These are phyloP conservation scores for Trichosporon inkin DNA, from an alignment of 1,284 basidiomycete species.

Conservation along the genomic window DNA sequence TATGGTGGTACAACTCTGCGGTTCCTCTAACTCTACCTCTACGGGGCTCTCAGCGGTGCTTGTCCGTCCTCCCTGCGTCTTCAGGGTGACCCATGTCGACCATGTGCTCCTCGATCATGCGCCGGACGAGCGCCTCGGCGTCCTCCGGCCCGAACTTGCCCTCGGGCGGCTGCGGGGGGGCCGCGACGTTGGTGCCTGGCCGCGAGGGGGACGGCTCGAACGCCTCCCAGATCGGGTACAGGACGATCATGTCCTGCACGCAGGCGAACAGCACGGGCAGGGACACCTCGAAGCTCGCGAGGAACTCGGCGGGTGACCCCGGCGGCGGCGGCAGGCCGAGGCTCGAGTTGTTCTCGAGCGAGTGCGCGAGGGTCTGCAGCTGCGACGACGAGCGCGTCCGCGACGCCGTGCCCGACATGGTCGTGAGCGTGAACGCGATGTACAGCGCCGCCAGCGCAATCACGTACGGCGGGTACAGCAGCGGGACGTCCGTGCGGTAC, in stretches of 20 bases:
- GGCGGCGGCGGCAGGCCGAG: conserved; percentile 39
- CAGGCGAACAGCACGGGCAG: conserved; percentile 77
- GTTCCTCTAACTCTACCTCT: not conserved
- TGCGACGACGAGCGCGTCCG: conserved; percentile 50
- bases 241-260: conserved; percentile 80
- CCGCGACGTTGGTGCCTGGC: conserved; percentile 4
- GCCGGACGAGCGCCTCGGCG: conserved; percentile 54
- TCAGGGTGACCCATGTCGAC: conserved; percentile 60
- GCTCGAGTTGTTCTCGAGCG: conserved; percentile 37
- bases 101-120: conserved; percentile 66
- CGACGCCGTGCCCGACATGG: conserved; percentile 33
- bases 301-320: conserved; percentile 57
- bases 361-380: conserved; percentile 52
- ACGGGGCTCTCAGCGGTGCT: not conserved
- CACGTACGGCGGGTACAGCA: conserved; percentile 88
- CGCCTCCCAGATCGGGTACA: conserved; percentile 82
- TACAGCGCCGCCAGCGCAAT: conserved; percentile 88
- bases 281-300: conserved; percentile 79
- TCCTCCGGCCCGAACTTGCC: conserved; percentile 43
- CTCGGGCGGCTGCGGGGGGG: conserved; percentile 37
- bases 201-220: conserved; percentile 52
- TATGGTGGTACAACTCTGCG: conserved; percentile 21
- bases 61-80: conserved; percentile 27
- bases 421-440: conserved; percentile 60
- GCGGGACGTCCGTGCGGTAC: conserved; percentile 82